phyloP scores from a whole-genome alignment of 495 filamentous ascomycete genomes.

The Entonaema liquescens region DNA sequence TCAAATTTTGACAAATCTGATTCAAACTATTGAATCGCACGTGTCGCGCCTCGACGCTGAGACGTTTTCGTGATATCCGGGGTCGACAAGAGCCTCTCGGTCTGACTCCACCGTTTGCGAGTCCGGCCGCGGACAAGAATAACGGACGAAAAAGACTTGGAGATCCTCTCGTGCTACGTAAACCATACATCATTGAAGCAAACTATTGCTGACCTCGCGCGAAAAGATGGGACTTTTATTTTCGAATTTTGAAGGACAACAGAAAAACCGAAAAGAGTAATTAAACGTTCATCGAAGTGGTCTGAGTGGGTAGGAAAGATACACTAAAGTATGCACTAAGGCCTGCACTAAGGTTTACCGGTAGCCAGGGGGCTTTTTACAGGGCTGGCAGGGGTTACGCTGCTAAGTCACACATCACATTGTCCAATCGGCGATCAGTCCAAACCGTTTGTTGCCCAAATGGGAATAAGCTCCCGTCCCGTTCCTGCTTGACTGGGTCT shows the following conservation, averaged over 20 bases:
- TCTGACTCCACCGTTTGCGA: slow-evolving; percentile 4
- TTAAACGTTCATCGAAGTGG: background rate
- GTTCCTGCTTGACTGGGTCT: slow-evolving; percentile 31
- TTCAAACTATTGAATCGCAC: slow-evolving; percentile 35
- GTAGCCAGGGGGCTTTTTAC: slow-evolving; percentile 29
- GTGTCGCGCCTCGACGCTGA: slow-evolving; percentile 22
- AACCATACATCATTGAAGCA: slow-evolving; percentile 11
- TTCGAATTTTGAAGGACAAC: slow-evolving; percentile 6
- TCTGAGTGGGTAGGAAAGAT: slow-evolving; percentile 19
- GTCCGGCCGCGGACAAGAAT: background rate
- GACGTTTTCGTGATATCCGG: slow-evolving; percentile 16
- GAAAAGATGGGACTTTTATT: background rate
- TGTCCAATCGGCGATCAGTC: slow-evolving; percentile 20
- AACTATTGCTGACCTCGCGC: slow-evolving; percentile 18
- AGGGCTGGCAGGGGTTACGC: slow-evolving; percentile 8
- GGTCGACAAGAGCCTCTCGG: slow-evolving; percentile 12
- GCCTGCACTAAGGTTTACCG: slow-evolving; percentile 28
- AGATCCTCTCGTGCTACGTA: slow-evolving; percentile 7
- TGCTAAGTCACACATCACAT: slow-evolving; percentile 28
- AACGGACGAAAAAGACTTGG: background rate
- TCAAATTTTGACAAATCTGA: slow-evolving; percentile 24
- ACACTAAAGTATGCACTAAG: too few relatives aligned
- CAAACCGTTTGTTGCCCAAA: slow-evolving; percentile 24
- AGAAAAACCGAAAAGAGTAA: background rate
- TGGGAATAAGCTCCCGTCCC: slow-evolving; percentile 33